phyloP scores from a whole-genome alignment of 768 basidiomycete genomes.

The Tylopilus felleus region DNA sequence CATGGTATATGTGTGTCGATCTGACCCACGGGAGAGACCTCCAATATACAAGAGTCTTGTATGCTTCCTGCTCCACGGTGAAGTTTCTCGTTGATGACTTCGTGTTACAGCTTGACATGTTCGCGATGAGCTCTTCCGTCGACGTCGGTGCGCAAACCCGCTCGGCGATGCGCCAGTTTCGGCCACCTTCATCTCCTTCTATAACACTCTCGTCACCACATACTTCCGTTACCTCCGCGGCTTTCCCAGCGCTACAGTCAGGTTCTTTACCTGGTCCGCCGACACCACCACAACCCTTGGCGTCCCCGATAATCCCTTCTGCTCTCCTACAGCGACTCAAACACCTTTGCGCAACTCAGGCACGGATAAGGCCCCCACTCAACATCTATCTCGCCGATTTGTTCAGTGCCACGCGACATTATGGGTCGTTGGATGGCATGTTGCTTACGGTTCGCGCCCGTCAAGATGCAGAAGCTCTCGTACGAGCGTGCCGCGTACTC shows the following conservation, averaged over 20 bases:
- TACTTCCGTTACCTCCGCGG: constrained; percentile 28
- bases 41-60: constrained; percentile 64
- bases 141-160: constrained; percentile 43
- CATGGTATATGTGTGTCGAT: constrained; percentile 67
- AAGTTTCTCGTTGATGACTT: background rate
- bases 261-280: constrained; percentile 21
- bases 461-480: constrained; percentile 63
- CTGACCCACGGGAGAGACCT: constrained; percentile 63
- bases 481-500: constrained; percentile 63
- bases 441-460: constrained; percentile 60
- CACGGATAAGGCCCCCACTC: constrained; percentile 50
- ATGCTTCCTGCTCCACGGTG: constrained; percentile 24
- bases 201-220: constrained; percentile 28
- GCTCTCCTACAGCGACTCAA: constrained; percentile 30
- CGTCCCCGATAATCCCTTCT: constrained; percentile 30
- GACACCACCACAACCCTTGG: constrained; percentile 20
- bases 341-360: constrained; percentile 30
- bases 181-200: constrained; percentile 28
- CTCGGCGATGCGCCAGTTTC: constrained; percentile 32
- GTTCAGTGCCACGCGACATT: constrained; percentile 71
- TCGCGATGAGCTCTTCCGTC: constrained; percentile 70
- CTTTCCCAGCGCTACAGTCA: constrained; percentile 17
- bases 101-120: constrained; percentile 61
- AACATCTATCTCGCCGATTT: constrained; percentile 68
- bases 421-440: constrained; percentile 63